Evolutionary conservation across 306 rosid genomes (phyloP).

Genomic region (Begonia masoniana): DNA sequence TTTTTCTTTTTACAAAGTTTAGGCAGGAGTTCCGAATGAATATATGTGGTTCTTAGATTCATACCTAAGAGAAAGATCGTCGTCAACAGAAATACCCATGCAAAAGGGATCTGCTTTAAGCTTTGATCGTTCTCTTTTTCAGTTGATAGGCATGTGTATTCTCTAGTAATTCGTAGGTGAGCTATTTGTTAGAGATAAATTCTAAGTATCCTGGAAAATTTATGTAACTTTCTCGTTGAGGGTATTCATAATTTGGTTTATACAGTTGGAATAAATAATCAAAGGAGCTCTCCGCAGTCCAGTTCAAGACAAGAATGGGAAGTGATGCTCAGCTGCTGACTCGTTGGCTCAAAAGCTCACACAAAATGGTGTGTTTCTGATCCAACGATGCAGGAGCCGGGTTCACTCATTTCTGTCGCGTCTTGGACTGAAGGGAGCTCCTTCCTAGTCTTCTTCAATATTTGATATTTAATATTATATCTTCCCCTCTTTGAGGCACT

Average conservation of each 20-base stretch:
- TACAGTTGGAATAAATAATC: too few species aligned
- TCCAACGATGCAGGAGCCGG: constrained; percentile 85
- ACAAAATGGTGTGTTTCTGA: constrained; percentile 57
- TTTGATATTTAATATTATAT: background rate
- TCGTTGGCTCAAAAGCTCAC: constrained; percentile 74
- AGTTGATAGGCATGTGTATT: too few species aligned
- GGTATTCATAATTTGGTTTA: too few species aligned
- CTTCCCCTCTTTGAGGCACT: too few species aligned
- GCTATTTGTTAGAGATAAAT: too few species aligned
- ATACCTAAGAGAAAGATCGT: too few species aligned
- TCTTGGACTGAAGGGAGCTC: constrained; percentile 99
- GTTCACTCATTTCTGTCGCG: constrained; percentile 46
- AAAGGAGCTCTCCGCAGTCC: constrained; percentile 91
- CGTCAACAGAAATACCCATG: too few species aligned
- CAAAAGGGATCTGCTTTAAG: too few species aligned
- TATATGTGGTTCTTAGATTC: too few species aligned
- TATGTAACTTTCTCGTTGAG: background rate
- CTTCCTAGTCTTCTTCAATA: constrained; percentile 1
- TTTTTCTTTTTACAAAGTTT: background rate
- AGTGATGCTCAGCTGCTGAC: constrained; percentile 67
- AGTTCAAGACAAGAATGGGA: constrained; percentile 34
- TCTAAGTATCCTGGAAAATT: background rate
- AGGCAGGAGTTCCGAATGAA: too few species aligned
- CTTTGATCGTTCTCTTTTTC: too few species aligned
- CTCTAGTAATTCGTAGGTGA: too few species aligned